phyloP scores from a whole-genome alignment of 2,329 filamentous ascomycete genomes.

The Cladosporium halotolerans region DNA sequence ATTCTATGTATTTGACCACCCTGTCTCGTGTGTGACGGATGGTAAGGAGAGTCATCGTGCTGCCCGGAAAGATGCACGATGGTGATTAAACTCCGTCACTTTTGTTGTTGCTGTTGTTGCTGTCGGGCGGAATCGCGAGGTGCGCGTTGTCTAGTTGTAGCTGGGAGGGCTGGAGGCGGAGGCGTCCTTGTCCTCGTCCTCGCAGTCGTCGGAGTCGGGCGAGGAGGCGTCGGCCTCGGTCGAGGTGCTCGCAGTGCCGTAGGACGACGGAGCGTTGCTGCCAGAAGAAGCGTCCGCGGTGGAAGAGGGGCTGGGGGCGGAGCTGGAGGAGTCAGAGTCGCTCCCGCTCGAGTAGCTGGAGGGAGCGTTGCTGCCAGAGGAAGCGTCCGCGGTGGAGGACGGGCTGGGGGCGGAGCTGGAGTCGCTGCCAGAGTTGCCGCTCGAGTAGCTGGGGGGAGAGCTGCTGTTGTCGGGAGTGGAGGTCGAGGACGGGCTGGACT shows the following conservation, averaged over 20 bases:
- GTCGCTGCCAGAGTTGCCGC: neutral
- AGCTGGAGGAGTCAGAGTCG: too few relatives aligned
- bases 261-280: neutral
- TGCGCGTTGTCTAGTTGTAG: neutral
- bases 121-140: too few relatives aligned
- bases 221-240: conserved; percentile 13
- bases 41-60: too few relatives aligned
- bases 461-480: conserved; percentile 1
- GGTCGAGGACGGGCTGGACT: neutral
- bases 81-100: too few relatives aligned
- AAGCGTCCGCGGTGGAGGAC: neutral
- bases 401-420: too few relatives aligned
- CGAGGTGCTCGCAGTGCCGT: too few relatives aligned
- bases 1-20: too few relatives aligned
- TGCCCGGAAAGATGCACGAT: too few relatives aligned
- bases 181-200: conserved; percentile 14
- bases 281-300: neutral
- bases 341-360: too few relatives aligned
- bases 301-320: too few relatives aligned
- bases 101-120: too few relatives aligned
- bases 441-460: neutral
- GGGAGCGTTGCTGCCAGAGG: neutral
- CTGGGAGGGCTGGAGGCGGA: conserved; percentile 5
- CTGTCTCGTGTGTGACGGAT: too few relatives aligned
- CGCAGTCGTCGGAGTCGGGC: conserved; percentile 17